phyloP scores from a whole-genome alignment of 176 grass and related monocot genomes.

The Avena sativa region DNA sequence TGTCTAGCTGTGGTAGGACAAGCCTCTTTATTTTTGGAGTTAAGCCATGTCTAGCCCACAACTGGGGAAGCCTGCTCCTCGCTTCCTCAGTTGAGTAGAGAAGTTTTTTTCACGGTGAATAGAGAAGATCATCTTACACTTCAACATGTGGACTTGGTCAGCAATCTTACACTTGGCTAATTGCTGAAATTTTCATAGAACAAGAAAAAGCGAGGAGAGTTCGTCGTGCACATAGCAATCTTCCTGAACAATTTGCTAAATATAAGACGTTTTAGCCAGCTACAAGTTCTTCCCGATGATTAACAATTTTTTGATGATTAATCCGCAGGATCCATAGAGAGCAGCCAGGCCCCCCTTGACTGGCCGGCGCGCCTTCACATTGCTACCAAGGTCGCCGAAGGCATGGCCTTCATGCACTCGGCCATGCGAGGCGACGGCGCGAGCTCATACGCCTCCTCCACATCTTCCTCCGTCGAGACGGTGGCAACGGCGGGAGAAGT shows the following conservation, averaged over 20 bases:
- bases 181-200: background rate
- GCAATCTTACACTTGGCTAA: background rate
- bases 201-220: background rate
- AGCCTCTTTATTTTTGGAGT: background rate
- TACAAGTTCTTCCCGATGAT: background rate
- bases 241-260: background rate
- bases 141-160: background rate
- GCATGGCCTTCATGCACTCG: slow-evolving; percentile 69
- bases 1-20: background rate
- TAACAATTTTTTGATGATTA: background rate
- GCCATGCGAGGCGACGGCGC: slow-evolving; percentile 33
- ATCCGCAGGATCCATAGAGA: slow-evolving; percentile 49
- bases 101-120: too few relatives aligned
- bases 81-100: background rate
- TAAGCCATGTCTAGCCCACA: background rate
- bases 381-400: slow-evolving; percentile 56
- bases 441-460: slow-evolving; percentile 13
- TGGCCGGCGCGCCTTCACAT: slow-evolving; percentile 55
- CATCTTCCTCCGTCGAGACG: background rate
- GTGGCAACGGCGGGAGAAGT: background rate
- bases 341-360: slow-evolving; percentile 42
- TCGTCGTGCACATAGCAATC: background rate
- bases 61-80: background rate
- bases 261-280: too few relatives aligned
- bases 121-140: background rate